A percentile compares a stretch with the other conserved stretches of the same genome.
Conservation (phyloP, 495 filamentous ascomycete species). For the Trichoderma orchidacearum region DNA sequence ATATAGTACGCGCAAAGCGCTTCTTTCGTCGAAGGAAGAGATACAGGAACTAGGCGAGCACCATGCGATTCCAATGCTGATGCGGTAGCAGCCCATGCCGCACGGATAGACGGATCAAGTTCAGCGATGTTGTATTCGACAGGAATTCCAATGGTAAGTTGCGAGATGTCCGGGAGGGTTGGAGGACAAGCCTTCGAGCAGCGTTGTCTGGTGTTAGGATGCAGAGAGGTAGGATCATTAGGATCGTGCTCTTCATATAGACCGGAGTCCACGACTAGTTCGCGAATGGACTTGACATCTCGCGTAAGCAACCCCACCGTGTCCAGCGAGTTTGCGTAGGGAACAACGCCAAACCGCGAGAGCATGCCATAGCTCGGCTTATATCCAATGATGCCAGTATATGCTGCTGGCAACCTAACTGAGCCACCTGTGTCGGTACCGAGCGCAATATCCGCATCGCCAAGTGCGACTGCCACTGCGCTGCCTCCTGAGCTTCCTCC, state of each 20-base stretch:
- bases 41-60: constrained; percentile 58
- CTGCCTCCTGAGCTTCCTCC: constrained; percentile 94
- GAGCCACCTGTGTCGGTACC: constrained; percentile 95
- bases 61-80: constrained; percentile 40
- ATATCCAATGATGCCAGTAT: constrained; percentile 76
- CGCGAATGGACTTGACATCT: constrained; percentile 30
- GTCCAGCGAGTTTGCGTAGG: constrained; percentile 91
- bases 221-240: constrained; percentile 66
- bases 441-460: constrained; percentile 61
- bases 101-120: constrained; percentile 48
- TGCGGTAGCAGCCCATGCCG: constrained; percentile 53
- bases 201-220: constrained; percentile 35
- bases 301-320: constrained; percentile 73
- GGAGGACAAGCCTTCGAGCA: constrained; percentile 26
- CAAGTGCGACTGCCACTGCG: constrained; percentile 66
- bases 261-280: constrained; percentile 37
- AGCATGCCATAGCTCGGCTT: constrained; percentile 64
- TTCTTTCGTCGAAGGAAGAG: constrained; percentile 70
- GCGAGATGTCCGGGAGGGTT: constrained; percentile 15
- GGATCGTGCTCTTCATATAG: constrained; percentile 44
- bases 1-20: constrained; percentile 92
- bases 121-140: constrained; percentile 80
- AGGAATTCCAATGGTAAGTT: constrained; percentile 55
- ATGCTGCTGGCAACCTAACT: constrained; percentile 83
- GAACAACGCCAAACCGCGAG: constrained; percentile 80